Evolutionary conservation across 1,139 yeast genomes (phyloP).

Genomic region (Yamadazyma buinensis): DNA sequence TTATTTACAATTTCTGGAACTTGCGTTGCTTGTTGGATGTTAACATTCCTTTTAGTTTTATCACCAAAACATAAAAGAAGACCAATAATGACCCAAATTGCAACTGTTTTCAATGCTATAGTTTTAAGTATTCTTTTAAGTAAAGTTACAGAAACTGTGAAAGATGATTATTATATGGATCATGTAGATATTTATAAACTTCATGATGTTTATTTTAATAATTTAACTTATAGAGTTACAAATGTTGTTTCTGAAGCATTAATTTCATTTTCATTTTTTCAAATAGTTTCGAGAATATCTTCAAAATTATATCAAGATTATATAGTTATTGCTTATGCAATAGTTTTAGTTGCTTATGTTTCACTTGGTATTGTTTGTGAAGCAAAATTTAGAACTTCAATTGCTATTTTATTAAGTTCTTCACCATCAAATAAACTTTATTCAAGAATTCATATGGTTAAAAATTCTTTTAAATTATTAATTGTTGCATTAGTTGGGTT

Average conservation of each 20-base stretch:
- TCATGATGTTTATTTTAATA: constrained; percentile 25
- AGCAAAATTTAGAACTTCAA: constrained; percentile 3
- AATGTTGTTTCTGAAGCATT: constrained; percentile 30
- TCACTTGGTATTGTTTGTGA: constrained; percentile 11
- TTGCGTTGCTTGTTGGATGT: constrained; percentile 53
- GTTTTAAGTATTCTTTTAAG: constrained; percentile 40
- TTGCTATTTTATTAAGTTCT: no score
- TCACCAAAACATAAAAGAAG: constrained; percentile 45
- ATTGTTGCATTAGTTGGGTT: constrained; percentile 26
- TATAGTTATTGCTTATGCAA: constrained; percentile 17
- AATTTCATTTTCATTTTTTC: constrained; percentile 39
- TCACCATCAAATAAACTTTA: not conserved
- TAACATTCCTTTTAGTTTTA: constrained; percentile 41
- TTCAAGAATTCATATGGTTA: constrained; percentile 21
- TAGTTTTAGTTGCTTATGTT: constrained; percentile 16
- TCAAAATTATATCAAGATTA: constrained; percentile 18
- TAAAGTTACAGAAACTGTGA: constrained; percentile 30
- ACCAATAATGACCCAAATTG: constrained; percentile 43
- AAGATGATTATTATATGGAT: constrained; percentile 33
- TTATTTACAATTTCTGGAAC: constrained; percentile 39
- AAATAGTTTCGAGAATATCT: constrained; percentile 25
- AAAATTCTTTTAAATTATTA: constrained; percentile 20
- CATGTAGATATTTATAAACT: constrained; percentile 35
- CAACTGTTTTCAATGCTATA: constrained; percentile 44
- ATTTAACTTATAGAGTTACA: constrained; percentile 26